Evolutionary conservation across 1,284 basidiomycete species (phyloP).

Genomic region (Leccinum pallidistipes): DNA sequence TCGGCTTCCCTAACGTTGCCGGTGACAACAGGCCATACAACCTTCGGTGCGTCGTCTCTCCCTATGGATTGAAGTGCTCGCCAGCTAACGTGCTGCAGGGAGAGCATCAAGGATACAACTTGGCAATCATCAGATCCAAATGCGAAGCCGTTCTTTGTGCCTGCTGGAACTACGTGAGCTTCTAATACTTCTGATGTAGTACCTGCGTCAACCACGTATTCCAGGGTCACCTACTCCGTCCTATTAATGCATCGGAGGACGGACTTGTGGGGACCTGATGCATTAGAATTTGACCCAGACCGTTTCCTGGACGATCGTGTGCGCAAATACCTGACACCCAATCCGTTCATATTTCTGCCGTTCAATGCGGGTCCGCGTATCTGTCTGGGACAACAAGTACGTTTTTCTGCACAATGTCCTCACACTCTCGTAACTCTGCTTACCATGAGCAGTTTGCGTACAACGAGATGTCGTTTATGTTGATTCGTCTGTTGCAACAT

Average conservation of each 20-base stretch:
- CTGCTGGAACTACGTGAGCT: conserved; percentile 49
- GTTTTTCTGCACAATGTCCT: not conserved
- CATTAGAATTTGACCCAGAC: conserved; percentile 47
- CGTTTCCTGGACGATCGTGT: conserved; percentile 46
- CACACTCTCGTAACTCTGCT: not conserved
- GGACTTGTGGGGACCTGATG: conserved; percentile 69
- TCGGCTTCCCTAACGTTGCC: not conserved
- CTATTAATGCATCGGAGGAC: conserved; percentile 61
- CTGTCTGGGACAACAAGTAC: conserved; percentile 43
- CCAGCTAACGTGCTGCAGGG: conserved; percentile 21
- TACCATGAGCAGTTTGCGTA: conserved; percentile 54
- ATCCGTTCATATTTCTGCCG: conserved; percentile 49
- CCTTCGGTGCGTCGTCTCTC: conserved; percentile 35
- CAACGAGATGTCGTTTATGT: conserved; percentile 66
- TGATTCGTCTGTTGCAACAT: conserved; percentile 62
- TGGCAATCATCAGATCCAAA: conserved; percentile 45
- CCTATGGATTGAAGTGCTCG: conserved; percentile 4
- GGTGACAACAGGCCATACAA: conserved; percentile 47
- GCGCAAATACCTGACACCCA: conserved; percentile 30
- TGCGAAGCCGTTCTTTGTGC: conserved; percentile 52
- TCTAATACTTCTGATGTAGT: not conserved
- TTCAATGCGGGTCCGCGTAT: conserved; percentile 53
- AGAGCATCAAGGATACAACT: conserved; percentile 43
- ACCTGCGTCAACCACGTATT: conserved; percentile 2
- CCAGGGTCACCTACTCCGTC: conserved; percentile 51